Base-by-base conservation (phyloP, 345 rosid genomes). In the Theobroma cacao region DNA sequence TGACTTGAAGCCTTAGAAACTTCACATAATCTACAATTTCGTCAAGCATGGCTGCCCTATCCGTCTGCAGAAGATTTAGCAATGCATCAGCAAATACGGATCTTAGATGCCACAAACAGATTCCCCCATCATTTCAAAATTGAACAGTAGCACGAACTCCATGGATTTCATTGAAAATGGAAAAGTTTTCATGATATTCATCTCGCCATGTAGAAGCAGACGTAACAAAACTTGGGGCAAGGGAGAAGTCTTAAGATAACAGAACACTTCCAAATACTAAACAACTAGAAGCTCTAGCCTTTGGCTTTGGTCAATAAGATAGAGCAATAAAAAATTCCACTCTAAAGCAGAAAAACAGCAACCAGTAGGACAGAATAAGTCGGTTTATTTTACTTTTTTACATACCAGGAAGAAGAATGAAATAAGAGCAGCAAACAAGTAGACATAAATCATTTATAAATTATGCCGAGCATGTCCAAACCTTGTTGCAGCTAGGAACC, bases 11-110 rank as follows among this genome's bases (percentile, higher is more conserved):
- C 80, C 91, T 86, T 30, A 92, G 84, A 80, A 92, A 92, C 92
- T 90, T 92, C 79, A 92, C 97, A 67, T 92, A 92, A 79, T 92
- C 97, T 75, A 90, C 92, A 40, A 92, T 92, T 79, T 92, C 97
- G 33, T 92, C 97, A 34, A 92, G 91, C 93, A 92, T 92, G 63
- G 88, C 88, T 67, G 97, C 97, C 79, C 91, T 88, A 66, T 92
- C 97, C 9, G 91, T 88, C 97, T 92, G 90, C 81, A 79, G 22
- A n/a, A 63, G 56, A 50, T 68, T 61, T 41, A 66, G 48, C 3
- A 80, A 30, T 26, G 60, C 48, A 66, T 79, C 48, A 60, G 50
- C 43, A 73, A 17, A 75, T 58, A 24, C 1, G 22, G 45, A 43
- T 43, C 24, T 60, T 34, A 2, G 22, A 67, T 7, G 22, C 50